Base-by-base conservation (phyloP, 441 rosid species). In the Codiaeum variegatum region DNA sequence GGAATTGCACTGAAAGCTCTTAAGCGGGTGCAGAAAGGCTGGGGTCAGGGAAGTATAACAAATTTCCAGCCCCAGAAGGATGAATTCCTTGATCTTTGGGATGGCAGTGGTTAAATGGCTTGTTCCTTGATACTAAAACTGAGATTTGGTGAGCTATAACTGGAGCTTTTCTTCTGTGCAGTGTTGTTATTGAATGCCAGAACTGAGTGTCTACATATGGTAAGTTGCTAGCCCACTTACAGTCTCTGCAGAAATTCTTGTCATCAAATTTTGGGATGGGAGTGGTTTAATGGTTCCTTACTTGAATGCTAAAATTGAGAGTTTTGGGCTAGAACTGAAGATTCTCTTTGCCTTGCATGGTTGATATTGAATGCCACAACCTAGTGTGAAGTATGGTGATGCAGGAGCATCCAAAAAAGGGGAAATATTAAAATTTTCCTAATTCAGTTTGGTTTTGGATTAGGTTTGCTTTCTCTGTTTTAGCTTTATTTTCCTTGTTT, bases 1-100 rank as follows among this genome's bases (percentile, higher is more conserved):
- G 90, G 91, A 78, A 84, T 88, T 76, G 96, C 94, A 34, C 69
- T 89, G 71, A 90, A 87, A 86, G 80, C 91, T 64, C 90, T 95
- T 58, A 86, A 79, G 73, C 85, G 85, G 66, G 88, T 95, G 58
- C 89, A 86, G 82, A 88, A 83, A 77, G 99, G 99, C 65, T 88
- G 94, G 94, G 97, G 96, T 70, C 96, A 88, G 71, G 88, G 91
- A 72, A 84, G 81, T 77, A 67, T 85, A 71, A 75, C 88, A 75
- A 81, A 77, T 84, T 83, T 85, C 75, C 88, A 76, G 80, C 85
- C 85, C 60, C 83, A 78, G 76, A 84, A 87, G 74, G 78, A 78
- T 54, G 89, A 86, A 71, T 71, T 80, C 67, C 78, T 80, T 71
- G 91, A 86, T 69, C 82, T 78, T 76, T 88, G 90, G 86, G 88